Evolutionary conservation across 495 filamentous ascomycete genomes (phyloP).

Genomic region (Penicillium salamii): DNA sequence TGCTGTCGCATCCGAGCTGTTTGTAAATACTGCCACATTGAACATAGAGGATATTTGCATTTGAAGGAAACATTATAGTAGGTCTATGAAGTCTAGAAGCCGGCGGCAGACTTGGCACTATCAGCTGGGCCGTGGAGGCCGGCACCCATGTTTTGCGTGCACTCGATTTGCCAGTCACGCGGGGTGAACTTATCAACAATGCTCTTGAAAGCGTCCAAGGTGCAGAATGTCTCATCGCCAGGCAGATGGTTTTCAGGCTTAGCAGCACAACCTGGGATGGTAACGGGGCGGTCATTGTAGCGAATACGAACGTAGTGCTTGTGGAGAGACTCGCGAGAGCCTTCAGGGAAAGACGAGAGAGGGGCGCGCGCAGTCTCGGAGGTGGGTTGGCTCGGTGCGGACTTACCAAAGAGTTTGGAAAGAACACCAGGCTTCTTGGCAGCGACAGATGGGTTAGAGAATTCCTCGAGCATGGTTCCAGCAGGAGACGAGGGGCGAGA

Average conservation of each 20-base stretch:
- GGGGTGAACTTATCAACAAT: slow-evolving; percentile 91
- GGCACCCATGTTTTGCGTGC: slow-evolving; percentile 60
- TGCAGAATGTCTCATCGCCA: slow-evolving; percentile 90
- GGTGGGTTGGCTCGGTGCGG: slow-evolving; percentile 13
- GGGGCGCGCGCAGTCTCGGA: slow-evolving; percentile 36
- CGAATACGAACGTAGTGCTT: slow-evolving; percentile 88
- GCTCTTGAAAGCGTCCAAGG: slow-evolving; percentile 83
- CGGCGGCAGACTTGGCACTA: slow-evolving; percentile 30
- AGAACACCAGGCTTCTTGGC: slow-evolving; percentile 28
- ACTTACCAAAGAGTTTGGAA: slow-evolving; percentile 30
- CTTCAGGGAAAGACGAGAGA: slow-evolving; percentile 29
- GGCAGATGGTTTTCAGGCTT: slow-evolving; percentile 76
- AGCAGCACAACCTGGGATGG: slow-evolving; percentile 74
- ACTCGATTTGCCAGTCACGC: slow-evolving; percentile 72
- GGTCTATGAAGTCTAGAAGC: slow-evolving; percentile 29
- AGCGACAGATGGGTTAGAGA: slow-evolving; percentile 22
- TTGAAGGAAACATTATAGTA: slow-evolving; percentile 2
- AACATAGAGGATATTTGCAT: background rate
- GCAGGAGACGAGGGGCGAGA: slow-evolving; percentile 1
- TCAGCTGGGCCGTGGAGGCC: slow-evolving; percentile 39
- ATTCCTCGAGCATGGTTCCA: slow-evolving; percentile 21
- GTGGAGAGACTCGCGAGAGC: slow-evolving; percentile 50
- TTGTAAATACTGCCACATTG: background rate
- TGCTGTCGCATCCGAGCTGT: background rate
- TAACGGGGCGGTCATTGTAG: slow-evolving; percentile 82